These are phyloP conservation scores for Margaritispora aquatica DNA, from an alignment of 495 filamentous ascomycete genomes.

Conservation along the genomic window DNA sequence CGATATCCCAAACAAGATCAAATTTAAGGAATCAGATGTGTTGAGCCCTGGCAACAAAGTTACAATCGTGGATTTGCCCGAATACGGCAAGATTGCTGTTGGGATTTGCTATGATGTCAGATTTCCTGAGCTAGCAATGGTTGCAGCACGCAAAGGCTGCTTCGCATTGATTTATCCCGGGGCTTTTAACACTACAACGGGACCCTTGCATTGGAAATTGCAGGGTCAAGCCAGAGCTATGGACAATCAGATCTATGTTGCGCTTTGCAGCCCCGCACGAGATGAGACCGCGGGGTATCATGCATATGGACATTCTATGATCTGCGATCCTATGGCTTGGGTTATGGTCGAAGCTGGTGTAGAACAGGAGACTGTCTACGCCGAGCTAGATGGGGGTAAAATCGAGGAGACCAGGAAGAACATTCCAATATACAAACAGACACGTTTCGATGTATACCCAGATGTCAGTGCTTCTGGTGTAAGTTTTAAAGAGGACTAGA, in stretches of 20 bases:
- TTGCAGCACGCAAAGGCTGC: slow-evolving; percentile 75
- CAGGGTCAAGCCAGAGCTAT: slow-evolving; percentile 76
- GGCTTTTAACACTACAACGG: slow-evolving; percentile 92
- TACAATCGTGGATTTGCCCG: slow-evolving; percentile 75
- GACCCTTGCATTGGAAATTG: slow-evolving; percentile 84
- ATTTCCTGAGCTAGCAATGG: slow-evolving; percentile 89
- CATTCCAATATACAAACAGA: slow-evolving; percentile 80
- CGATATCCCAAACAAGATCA: slow-evolving; percentile 91
- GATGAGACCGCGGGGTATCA: slow-evolving; percentile 74
- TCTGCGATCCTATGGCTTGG: slow-evolving; percentile 83
- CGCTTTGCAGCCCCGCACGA: slow-evolving; percentile 82
- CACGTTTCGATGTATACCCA: slow-evolving; percentile 92
- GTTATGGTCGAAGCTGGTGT: slow-evolving; percentile 71
- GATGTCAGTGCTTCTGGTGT: slow-evolving; percentile 60
- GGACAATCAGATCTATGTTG: slow-evolving; percentile 95
- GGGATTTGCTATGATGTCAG: slow-evolving; percentile 97
- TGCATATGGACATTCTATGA: slow-evolving; percentile 86
- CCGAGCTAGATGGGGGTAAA: slow-evolving; percentile 60
- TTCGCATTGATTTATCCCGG: slow-evolving; percentile 90
- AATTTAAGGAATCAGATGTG: slow-evolving; percentile 84
- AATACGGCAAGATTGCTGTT: slow-evolving; percentile 77
- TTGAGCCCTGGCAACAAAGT: slow-evolving; percentile 75
- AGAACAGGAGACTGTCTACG: slow-evolving; percentile 67
- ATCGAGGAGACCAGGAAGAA: slow-evolving; percentile 75
- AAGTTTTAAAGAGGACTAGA: slow-evolving; percentile 17